Evolutionary conservation across 1,284 basidiomycete genomes (phyloP).

Genomic region (Apiotrichum siamense): DNA sequence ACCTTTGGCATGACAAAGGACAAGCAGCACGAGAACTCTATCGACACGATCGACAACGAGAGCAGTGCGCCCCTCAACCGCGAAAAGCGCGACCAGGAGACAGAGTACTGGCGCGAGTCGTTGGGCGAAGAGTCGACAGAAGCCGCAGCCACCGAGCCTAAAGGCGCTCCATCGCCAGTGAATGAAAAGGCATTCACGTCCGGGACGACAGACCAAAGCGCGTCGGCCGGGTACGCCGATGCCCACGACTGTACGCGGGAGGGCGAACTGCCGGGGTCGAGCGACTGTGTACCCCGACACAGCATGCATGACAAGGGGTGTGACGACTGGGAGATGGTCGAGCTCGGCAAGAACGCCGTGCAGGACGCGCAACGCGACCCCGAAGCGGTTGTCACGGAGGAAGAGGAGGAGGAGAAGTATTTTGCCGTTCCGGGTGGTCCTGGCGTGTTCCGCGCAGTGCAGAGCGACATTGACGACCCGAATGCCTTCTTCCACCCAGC

Average conservation of each 20-base stretch:
- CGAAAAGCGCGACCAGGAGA: slow-evolving; percentile 18
- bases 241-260: slow-evolving; percentile 2
- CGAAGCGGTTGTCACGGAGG: not conserved
- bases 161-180: no score
- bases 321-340: not conserved
- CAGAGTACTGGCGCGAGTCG: no score
- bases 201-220: no score
- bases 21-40: slow-evolving; percentile 15
- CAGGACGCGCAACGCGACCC: no score
- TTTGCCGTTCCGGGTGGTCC: slow-evolving; percentile 43
- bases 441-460: slow-evolving; percentile 19
- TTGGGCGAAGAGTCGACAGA: not conserved
- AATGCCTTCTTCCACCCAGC: slow-evolving; percentile 72
- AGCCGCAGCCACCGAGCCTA: not conserved
- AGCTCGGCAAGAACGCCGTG: not conserved
- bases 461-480: slow-evolving; percentile 29
- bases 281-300: no score
- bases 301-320: no score
- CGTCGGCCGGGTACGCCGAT: no score
- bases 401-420: slow-evolving; percentile 24
- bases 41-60: not conserved
- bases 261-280: not conserved
- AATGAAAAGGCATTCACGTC: no score
- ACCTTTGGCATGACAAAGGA: slow-evolving; percentile 51
- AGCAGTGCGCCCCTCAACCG: not conserved